Base-by-base conservation (phyloP, 73 alveolate species). In the Paramecium tetraurelia region DNA sequence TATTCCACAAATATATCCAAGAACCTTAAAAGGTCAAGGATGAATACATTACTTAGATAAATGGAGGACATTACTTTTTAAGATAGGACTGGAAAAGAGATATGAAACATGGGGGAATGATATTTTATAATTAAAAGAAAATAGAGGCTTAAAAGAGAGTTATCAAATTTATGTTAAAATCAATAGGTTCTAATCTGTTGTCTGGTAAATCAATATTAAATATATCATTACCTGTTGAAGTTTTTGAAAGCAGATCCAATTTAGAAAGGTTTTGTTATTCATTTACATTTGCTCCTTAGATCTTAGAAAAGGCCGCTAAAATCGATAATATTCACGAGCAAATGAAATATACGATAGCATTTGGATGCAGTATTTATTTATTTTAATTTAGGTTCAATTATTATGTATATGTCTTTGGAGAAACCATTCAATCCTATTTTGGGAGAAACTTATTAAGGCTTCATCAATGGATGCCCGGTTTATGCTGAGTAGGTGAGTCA, bases 361-460 rank as follows among this genome's bases (percentile, higher is more conserved):
- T 68, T 83, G 95, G 93, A 18, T 85, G 95, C 10, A 88, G 97
- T 43, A 33, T 24, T 44, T 14, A 71, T 8, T 92, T 85, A 41
- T 69, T 86, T 4, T 90, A 96, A 10, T 24, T 43, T 80, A 80
- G 90, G 90, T 80, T 41, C 94, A 18, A 89, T 83, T 12, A 89
- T 89, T 63, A 89, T 89, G 94, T 89, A 89, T 59, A 86, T 95
- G 43, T 83, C 92, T 20, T 94, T 95, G 95, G 92, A 92, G 38
- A 96, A 96, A 85, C 98, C 99, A 7, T 96, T 96, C 95, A 96
- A 95, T 86, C 99, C 99, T 16, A 96, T 96, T 68, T 59, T 96
- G 7, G 99, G 99, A 14, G 99, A 96, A 93, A 96, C 99, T 35
- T 96, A 75, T 89, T 93, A 96, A 86, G 97, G 97, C 7, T 85